These are phyloP conservation scores for Raddia distichophylla DNA, from an alignment of 176 grass and related monocot species.

Conservation along the genomic window DNA sequence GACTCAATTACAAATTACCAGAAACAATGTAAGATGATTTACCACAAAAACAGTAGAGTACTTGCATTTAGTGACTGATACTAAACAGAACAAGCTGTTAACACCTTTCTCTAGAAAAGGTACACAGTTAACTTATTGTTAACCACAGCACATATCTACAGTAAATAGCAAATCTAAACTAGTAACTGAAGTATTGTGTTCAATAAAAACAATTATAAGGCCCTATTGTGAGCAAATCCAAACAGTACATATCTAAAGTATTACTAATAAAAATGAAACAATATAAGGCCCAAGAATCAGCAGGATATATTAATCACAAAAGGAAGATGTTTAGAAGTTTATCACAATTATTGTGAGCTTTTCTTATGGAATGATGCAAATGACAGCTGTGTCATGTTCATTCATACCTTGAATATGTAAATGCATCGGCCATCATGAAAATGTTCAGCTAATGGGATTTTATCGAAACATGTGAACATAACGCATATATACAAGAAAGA, in stretches of 20 bases:
- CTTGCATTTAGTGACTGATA: not conserved
- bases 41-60: conserved; percentile 2
- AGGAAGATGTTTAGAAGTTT: not conserved
- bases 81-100: conserved; percentile 9
- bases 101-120: conserved; percentile 14
- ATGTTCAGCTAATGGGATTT: not conserved
- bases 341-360: not conserved
- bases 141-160: conserved; percentile 26
- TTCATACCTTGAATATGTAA: not conserved
- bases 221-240: no score
- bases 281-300: not conserved
- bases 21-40: conserved; percentile 12
- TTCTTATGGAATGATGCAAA: not conserved
- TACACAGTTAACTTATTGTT: not conserved
- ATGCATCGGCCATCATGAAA: not conserved
- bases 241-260: not conserved
- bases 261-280: not conserved
- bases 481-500: not conserved
- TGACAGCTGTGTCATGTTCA: not conserved
- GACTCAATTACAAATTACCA: conserved; percentile 35
- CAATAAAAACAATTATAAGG: not conserved
- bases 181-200: not conserved
- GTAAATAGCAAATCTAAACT: not conserved
- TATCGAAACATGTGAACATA: not conserved
- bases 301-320: not conserved